Percentiles rank a stretch among this genome's conserved stretches.
Evolutionary conservation across 2,329 filamentous ascomycete genomes (phyloP).

Genomic region (Sporothrix protearum): DNA sequence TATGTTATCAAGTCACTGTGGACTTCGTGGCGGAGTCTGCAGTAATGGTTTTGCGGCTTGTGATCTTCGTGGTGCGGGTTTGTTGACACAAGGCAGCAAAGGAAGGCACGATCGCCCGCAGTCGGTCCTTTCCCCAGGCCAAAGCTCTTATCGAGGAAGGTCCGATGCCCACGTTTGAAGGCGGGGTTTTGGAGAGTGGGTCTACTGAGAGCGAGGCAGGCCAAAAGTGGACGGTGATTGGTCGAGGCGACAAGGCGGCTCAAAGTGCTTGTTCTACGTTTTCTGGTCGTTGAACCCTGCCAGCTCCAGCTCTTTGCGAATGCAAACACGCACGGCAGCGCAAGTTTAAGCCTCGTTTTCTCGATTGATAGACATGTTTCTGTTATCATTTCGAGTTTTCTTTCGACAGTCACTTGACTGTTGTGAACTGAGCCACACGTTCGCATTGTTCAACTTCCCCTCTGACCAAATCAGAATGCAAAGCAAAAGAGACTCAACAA

Average conservation of each 20-base stretch:
- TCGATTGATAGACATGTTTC: too few species aligned
- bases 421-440: neutral
- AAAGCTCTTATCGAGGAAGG: neutral
- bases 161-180: neutral
- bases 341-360: neutral
- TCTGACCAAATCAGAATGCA: neutral
- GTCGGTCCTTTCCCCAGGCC: neutral
- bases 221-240: constrained; percentile 4
- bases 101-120: constrained; percentile 5
- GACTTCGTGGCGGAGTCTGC: neutral
- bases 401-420: neutral
- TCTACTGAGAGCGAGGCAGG: neutral
- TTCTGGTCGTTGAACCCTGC: neutral
- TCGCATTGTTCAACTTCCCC: neutral
- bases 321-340: neutral
- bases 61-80: neutral
- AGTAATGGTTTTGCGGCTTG: neutral
- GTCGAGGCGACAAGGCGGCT: neutral
- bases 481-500: neutral
- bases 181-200: constrained; percentile 13
- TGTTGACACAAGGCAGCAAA: constrained; percentile 11
- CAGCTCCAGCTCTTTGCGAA: neutral
- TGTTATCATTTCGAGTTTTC: too few species aligned
- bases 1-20: neutral
- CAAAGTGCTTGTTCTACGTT: neutral